Conservation (phyloP, 2,329 filamentous ascomycete genomes). For the Dactylellina leptospora region DNA sequence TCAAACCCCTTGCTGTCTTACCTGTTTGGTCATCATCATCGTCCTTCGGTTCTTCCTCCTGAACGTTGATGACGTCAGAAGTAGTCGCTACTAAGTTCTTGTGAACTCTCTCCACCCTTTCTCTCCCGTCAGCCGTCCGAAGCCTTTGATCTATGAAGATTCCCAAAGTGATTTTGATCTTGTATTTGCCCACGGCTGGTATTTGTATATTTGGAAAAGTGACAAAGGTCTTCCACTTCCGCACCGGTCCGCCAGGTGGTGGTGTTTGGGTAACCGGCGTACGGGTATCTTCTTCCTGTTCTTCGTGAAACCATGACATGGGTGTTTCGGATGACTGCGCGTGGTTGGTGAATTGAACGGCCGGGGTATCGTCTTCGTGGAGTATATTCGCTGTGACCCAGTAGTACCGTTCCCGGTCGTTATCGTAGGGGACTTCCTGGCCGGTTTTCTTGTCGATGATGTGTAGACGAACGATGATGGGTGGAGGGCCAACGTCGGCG, state of each 20-base stretch:
- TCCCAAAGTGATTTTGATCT: constrained; percentile 38
- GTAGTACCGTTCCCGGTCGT: constrained; percentile 38
- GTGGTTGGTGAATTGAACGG: constrained; percentile 33
- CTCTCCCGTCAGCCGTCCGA: constrained; percentile 28
- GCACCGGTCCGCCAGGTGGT: constrained; percentile 42
- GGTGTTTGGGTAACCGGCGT: constrained; percentile 45
- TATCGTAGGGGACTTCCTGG: constrained; percentile 47
- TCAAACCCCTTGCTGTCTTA: constrained; percentile 3
- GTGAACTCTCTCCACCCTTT: constrained; percentile 31
- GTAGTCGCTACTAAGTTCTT: constrained; percentile 34
- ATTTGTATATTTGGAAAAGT: constrained; percentile 50
- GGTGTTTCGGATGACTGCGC: constrained; percentile 40
- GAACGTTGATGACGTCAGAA: constrained; percentile 40
- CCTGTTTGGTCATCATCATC: constrained; percentile 35
- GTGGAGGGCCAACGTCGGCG: constrained; percentile 40
- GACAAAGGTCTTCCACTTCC: constrained; percentile 47
- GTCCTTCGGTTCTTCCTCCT: constrained; percentile 48
- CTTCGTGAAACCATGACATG: constrained; percentile 51
- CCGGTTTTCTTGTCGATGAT: constrained; percentile 47
- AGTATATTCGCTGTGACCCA: constrained; percentile 41
- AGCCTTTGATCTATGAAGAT: constrained; percentile 46
- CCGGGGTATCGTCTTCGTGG: constrained; percentile 39
- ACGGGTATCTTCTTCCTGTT: constrained; percentile 48
- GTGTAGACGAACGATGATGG: constrained; percentile 46
- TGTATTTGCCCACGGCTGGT: constrained; percentile 22